Evolutionary conservation across 1,284 basidiomycete species (phyloP).

Genomic region (Leucoagaricus sp.): DNA sequence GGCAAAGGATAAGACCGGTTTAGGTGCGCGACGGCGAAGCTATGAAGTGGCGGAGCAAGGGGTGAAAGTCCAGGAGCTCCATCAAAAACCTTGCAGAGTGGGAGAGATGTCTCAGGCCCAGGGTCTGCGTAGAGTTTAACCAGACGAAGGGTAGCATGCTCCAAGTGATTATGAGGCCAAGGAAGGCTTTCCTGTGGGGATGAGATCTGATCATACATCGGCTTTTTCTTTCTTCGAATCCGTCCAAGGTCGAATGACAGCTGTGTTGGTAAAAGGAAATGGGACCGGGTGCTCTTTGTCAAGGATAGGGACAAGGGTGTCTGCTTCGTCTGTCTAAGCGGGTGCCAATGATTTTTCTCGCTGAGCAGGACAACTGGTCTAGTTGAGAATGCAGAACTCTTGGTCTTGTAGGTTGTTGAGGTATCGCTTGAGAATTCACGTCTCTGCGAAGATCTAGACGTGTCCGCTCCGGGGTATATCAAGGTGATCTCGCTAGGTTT

Average conservation of each 20-base stretch:
- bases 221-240: not conserved
- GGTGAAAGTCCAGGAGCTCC: not conserved
- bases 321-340: not conserved
- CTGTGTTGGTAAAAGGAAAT: not conserved
- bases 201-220: not conserved
- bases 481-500: conserved; percentile 18
- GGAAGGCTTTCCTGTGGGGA: not conserved
- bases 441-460: conserved; percentile 1
- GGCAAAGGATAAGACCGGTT: not conserved
- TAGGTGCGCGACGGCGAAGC: not conserved
- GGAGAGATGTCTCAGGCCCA: conserved; percentile 1
- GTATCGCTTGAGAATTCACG: conserved; percentile 7
- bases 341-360: not conserved
- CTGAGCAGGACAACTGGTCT: conserved; percentile 7
- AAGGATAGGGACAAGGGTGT: not conserved
- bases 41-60: not conserved
- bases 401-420: conserved; percentile 3
- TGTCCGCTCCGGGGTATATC: conserved; percentile 9
- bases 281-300: not conserved
- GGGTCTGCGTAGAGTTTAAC: conserved; percentile 14
- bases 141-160: conserved; percentile 11
- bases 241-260: conserved; percentile 4
- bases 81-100: not conserved
- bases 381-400: not conserved
- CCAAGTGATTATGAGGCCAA: conserved; percentile 12